Evolutionary conservation across 768 basidiomycete species (phyloP), one percentile per base, ranked within the genome.

Genomic region (Clavulina sp.): DNA sequence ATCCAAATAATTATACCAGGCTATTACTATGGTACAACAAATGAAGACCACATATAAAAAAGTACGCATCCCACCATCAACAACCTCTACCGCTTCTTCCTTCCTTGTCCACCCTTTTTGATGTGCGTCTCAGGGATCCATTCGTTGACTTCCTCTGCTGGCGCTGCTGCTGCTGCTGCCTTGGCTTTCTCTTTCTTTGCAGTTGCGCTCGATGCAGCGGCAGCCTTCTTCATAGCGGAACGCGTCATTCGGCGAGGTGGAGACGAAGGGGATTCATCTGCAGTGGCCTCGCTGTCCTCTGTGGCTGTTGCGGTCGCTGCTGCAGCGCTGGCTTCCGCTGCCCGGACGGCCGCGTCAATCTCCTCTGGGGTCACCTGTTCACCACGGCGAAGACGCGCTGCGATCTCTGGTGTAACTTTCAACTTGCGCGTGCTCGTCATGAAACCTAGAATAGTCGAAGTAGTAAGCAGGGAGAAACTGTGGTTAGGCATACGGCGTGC

Each of bases 331-430:
- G 38, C 54, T 18, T 24, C 52, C 4, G 43, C 54, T 13, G 40
- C 44, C 4, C 2, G 43, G 23, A 43, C 36, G 5, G 54, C 53
- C 26, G 47, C 55, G 1, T 53, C 55, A 34, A 56, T 56, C 48
- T 56, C 55, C 28, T 56, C 55, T 7, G 55, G 46, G 34, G 47
- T 54, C 19, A 56, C 55, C 9, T 49, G 5, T 32, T 56, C 55
- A 4, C 55, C 55, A 4, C 44, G 44, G 19, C 53, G 31, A 26
- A 56, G 40, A 7, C 55, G 54, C 18, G 46, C 54, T 18, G 55
- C 55, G 43, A 56, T 56, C 26, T 54, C 55, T 3, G 55, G 55
- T 23, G 55, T 56, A 21, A 56, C 55, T 9, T 53, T 51, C 21
- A 56, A 33, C 5, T 48, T 21, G 18, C 53, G 31, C 4, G 52